Percentiles rank a stretch among this genome's conserved stretches.
phyloP scores from a whole-genome alignment of 192 early-diverging fungal species.

The Umbelopsis vinacea region DNA sequence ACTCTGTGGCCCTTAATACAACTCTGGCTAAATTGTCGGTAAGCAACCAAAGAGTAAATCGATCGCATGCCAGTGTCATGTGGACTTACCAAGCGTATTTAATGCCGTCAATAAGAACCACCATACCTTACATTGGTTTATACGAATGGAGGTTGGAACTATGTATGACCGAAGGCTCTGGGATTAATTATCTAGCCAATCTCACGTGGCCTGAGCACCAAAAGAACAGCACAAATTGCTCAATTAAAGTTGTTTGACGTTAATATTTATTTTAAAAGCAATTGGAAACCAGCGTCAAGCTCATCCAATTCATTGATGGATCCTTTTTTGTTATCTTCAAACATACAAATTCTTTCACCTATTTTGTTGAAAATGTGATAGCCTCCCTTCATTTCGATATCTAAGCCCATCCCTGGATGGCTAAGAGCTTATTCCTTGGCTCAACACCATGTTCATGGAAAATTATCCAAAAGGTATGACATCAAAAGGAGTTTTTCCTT shows the following conservation, averaged over 20 bases:
- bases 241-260: neutral
- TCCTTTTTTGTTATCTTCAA: no score
- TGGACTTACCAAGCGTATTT: slow-evolving; percentile 49
- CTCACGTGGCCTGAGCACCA: neutral
- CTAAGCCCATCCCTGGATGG: no score
- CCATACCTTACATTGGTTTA: slow-evolving; percentile 3
- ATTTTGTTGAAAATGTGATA: no score
- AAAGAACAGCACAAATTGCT: neutral
- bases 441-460: no score
- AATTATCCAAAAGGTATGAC: no score
- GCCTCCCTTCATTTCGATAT: no score
- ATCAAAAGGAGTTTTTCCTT: no score
- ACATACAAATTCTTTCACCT: no score
- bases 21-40: slow-evolving; percentile 37
- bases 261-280: no score
- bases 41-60: neutral
- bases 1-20: slow-evolving; percentile 65
- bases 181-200: neutral
- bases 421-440: no score
- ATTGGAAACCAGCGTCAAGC: no score
- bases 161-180: neutral
- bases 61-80: neutral
- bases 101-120: slow-evolving; percentile 31
- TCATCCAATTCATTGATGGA: no score
- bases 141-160: neutral